phyloP scores from a whole-genome alignment of 805 yeast genomes.

The Candida namnaoensis region DNA sequence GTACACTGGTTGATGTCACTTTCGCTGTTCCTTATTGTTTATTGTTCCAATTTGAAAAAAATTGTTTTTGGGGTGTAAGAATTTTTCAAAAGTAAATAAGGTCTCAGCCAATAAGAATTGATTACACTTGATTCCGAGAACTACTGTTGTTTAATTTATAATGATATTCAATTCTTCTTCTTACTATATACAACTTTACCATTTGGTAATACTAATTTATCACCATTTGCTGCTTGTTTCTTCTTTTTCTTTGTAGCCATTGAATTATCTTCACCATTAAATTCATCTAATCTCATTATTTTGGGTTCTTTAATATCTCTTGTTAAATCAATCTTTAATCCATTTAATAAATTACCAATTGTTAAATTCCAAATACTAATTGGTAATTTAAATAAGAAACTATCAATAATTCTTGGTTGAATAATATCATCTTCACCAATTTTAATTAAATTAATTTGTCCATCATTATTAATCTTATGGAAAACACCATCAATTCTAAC shows the following conservation, averaged over 20 bases:
- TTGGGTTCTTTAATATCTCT: constrained; percentile 3
- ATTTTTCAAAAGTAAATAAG: too few species aligned
- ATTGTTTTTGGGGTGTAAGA: too few species aligned
- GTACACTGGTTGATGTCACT: too few species aligned
- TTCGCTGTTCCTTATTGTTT: too few species aligned
- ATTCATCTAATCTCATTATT: constrained; percentile 1
- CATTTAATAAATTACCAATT: constrained; percentile 26
- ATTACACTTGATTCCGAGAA: too few species aligned
- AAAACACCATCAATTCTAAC: constrained; percentile 54
- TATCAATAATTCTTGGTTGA: constrained; percentile 40
- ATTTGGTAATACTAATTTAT: constrained; percentile 45
- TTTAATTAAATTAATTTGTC: constrained; percentile 27
- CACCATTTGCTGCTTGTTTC: constrained; percentile 29
- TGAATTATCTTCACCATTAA: constrained; percentile 4
- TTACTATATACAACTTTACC: constrained; percentile 42
- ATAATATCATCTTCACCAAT: constrained; percentile 39
- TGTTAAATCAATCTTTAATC: constrained; percentile 2
- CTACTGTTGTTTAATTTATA: too few species aligned
- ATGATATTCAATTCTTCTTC: constrained; percentile 6
- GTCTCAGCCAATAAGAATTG: too few species aligned
- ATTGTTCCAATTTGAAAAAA: too few species aligned
- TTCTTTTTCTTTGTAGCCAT: constrained; percentile 15
- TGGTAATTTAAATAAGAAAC: constrained; percentile 34
- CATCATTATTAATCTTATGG: constrained; percentile 36
- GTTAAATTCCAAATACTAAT: constrained; percentile 33